Base-by-base conservation (phyloP, 768 basidiomycete genomes). In the Russula sp. region DNA sequence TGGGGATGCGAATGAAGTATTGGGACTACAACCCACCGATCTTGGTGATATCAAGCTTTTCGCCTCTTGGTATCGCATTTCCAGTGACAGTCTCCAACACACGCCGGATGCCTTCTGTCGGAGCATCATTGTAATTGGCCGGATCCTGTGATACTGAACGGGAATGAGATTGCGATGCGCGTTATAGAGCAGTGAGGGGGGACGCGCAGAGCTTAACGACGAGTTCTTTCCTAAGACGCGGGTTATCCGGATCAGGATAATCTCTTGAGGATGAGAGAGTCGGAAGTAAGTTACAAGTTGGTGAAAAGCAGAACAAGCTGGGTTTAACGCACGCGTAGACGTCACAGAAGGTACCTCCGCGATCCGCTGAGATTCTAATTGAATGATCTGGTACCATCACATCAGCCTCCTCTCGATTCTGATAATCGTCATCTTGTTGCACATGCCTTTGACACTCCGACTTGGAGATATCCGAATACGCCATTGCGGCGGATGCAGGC, bases 281-380 rank as follows among this genome's bases (percentile, higher is more conserved):
- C n/a, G n/a, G n/a, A n/a, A 11, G 26, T 42, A 24, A 36, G 51
- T 11, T 22, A 34, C 9, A 9, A 46, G 32, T 22, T n/a, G 34
- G 13, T 13, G 11, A 22, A 20, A 34, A 34, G 4, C 11, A 48
- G 36, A 22, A 36, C 9, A 24, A 7, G 36, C 2, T 4, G 11
- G 1, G 14, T 51, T 9, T 0, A 34, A 80, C 84, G 67, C 69
- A 88, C 83, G 91, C 91, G 74, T 92, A 85, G 38, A 94, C 84
- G 73, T 95, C 94, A 71, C 92, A 93, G 76, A 94, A 96, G 0
- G 93, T 97, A 5, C 94, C 94, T 40, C 94, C 94, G 75, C 92
- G 79, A 74, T 94, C 92, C 8, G 90, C 89, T 70, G 90, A 92
- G 66, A 94, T 92, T 59, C 86, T 83, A 63, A 94, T 87, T 14